Evolutionary conservation across 2,329 filamentous ascomycete species (phyloP).

Genomic region (Teratosphaeria viscida): DNA sequence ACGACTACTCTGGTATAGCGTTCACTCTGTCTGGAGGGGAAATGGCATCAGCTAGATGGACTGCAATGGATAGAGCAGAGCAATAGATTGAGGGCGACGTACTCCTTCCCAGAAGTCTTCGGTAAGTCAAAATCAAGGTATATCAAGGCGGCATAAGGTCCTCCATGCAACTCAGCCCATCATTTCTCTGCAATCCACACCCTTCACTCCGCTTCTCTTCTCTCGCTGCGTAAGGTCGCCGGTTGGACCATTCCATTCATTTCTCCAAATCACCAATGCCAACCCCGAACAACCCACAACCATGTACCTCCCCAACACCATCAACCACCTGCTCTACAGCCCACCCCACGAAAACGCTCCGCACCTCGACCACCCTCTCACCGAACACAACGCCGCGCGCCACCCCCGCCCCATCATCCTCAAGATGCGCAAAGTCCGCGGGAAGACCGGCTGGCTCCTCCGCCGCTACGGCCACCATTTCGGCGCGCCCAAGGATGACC

Average conservation of each 20-base stretch:
- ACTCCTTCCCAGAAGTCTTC: background rate
- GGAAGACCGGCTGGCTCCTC: background rate
- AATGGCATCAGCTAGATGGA: background rate
- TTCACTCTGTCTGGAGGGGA: background rate
- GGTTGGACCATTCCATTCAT: background rate
- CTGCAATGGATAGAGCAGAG: background rate
- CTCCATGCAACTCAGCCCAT: background rate
- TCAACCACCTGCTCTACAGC: background rate
- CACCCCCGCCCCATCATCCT: background rate
- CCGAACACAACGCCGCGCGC: background rate
- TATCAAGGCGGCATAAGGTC: background rate
- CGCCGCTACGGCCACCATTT: background rate
- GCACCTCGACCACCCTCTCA: background rate
- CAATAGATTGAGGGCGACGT: background rate
- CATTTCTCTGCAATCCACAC: background rate
- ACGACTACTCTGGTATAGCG: background rate
- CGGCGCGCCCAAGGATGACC: background rate
- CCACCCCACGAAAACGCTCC: background rate
- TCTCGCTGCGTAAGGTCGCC: background rate
- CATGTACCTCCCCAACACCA: background rate
- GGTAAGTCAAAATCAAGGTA: background rate
- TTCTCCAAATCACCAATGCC: background rate
- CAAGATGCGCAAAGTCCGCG: conserved; percentile 1
- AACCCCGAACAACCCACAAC: background rate
- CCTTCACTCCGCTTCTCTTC: background rate